phyloP scores from a whole-genome alignment of 2,329 filamentous ascomycete genomes.

The Aspergillus flavus region DNA sequence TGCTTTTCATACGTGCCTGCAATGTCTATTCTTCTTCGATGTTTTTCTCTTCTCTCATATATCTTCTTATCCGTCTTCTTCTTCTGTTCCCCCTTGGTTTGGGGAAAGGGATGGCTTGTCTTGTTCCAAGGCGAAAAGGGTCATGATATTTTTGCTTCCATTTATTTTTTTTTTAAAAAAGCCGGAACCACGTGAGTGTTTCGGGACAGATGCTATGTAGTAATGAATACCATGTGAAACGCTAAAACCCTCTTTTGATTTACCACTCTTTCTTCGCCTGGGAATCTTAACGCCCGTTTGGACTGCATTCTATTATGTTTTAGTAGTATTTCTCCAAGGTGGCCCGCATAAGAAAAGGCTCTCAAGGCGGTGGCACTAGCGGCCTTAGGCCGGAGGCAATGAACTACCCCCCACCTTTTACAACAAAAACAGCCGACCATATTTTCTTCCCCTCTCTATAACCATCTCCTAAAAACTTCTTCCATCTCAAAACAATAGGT shows the following conservation, averaged over 20 bases:
- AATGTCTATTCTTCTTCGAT: not conserved
- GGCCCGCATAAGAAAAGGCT: not conserved
- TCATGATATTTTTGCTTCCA: not conserved
- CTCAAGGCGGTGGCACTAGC: constrained; percentile 21
- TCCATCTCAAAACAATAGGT: constrained; percentile 4
- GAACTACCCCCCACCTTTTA: constrained; percentile 27
- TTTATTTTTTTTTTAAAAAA: not conserved
- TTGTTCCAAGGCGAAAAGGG: not conserved
- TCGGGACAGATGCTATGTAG: constrained; percentile 13
- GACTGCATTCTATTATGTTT: not conserved
- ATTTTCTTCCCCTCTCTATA: constrained; percentile 24
- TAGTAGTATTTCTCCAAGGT: not conserved
- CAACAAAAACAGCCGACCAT: constrained; percentile 26
- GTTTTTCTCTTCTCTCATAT: not conserved
- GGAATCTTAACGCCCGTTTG: not conserved
- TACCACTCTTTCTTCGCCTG: not conserved
- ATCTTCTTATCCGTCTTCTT: constrained; percentile 8
- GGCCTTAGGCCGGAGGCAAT: constrained; percentile 23
- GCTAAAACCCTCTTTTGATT: not conserved
- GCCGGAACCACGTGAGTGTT: constrained; percentile 7
- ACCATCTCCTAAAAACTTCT: constrained; percentile 11
- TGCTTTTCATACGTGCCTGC: not conserved
- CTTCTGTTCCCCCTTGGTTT: not conserved
- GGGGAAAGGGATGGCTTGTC: not conserved
- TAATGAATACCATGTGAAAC: constrained; percentile 8